Percentiles rank a stretch among this genome's conserved stretches.
Conservation (phyloP, 805 yeast species). For the Teunomyces lycoperdinae region DNA sequence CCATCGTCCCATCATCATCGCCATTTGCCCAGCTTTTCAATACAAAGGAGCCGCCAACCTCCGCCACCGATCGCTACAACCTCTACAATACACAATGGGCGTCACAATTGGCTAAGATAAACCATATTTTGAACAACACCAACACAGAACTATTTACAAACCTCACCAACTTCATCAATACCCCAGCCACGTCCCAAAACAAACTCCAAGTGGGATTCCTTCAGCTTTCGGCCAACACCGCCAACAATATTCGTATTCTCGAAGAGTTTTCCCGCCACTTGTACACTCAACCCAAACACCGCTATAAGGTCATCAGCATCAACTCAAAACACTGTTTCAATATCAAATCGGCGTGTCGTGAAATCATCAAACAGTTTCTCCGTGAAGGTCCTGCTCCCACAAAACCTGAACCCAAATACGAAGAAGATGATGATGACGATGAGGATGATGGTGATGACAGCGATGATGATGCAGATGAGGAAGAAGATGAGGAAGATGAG, state of each 20-base stretch:
- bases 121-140: slow-evolving; percentile 28
- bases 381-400: slow-evolving; percentile 9
- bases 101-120: slow-evolving; percentile 25
- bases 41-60: slow-evolving; percentile 21
- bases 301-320: slow-evolving; percentile 23
- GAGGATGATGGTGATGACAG: slow-evolving; percentile 10
- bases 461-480: slow-evolving; percentile 10
- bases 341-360: slow-evolving; percentile 32
- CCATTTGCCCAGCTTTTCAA: slow-evolving; percentile 24
- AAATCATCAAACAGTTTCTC: slow-evolving; percentile 31
- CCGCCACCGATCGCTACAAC: slow-evolving; percentile 21
- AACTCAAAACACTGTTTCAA: slow-evolving; percentile 32
- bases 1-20: slow-evolving; percentile 4
- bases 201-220: slow-evolving; percentile 33
- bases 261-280: slow-evolving; percentile 30
- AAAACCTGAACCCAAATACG: slow-evolving; percentile 1
- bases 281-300: slow-evolving; percentile 1
- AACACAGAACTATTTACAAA: slow-evolving; percentile 29
- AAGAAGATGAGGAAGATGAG: slow-evolving; percentile 5
- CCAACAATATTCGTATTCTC: slow-evolving; percentile 37
- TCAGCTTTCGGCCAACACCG: slow-evolving; percentile 38
- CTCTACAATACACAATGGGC: slow-evolving; percentile 27
- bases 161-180: slow-evolving; percentile 22
- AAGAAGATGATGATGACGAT: slow-evolving; percentile 6
- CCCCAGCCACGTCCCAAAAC: slow-evolving; percentile 1